Evolutionary conservation across 2,329 filamentous ascomycete species (phyloP), one percentile per base, ranked within the genome.

Genomic region (Exophiala calicioides): DNA sequence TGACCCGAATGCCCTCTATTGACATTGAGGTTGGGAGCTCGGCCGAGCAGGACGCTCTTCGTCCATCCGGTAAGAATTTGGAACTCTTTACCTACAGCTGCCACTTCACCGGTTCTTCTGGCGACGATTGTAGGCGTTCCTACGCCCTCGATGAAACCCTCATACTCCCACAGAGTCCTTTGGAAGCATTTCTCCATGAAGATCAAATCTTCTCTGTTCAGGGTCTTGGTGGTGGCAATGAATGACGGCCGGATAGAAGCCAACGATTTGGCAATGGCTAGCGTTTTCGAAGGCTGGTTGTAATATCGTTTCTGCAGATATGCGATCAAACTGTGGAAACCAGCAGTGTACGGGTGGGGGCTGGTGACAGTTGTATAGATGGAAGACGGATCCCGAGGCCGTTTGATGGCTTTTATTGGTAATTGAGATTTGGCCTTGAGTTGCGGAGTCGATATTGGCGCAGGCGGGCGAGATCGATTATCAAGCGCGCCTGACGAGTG

Each of bases 181-280:
- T 98, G 93, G 63, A 97, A 89, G 61, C 88, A 94, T 69, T 95
- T 95, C 67, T 98, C 93, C 86, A 95, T 95, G 66, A 97, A 96
- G 16, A 98, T 84, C 20, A 97, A 75, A 66, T 98, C 93, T 60
- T 93, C 85, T 13, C 84, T 77, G 55, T 89, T 90, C 51, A 97
- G 74, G n/a, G 88, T 90, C 61, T 88, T 87, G 15, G 88, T 95
- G 53, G 89, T 94, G 8, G 90, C 85, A 54, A 97, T 91, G 64
- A 98, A 93, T 0, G 90, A 93, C 1, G 93, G 91, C 5, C 93
- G 85, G 58, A 96, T 95, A 33, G 86, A 89, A 5, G 88, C 86
- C 41, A 98, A 78, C 0, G 90, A 86, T 69, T 90, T 88, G 49
- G 89, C 90, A 56, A 96, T 95, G 47, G 85, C 82, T 18, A 91